Percentiles rank a stretch among this genome's conserved stretches.
Conservation (phyloP, 345 rosid genomes). For the Eucalyptus polybractea region DNA sequence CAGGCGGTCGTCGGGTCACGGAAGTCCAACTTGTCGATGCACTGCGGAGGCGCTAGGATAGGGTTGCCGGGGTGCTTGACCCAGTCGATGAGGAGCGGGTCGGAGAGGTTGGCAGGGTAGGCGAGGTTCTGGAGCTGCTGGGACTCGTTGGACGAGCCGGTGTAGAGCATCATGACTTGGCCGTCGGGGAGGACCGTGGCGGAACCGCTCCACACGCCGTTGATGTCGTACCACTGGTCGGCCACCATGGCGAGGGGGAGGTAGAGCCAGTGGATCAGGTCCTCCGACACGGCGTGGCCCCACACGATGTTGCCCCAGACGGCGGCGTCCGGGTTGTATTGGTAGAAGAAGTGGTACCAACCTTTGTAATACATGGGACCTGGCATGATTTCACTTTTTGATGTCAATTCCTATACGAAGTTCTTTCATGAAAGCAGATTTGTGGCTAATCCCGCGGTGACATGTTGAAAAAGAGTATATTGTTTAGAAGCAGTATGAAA, state of each 20-base stretch:
- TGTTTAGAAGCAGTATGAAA: too few relatives aligned
- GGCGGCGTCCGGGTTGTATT: slow-evolving; percentile 77
- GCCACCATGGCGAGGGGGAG: slow-evolving; percentile 84
- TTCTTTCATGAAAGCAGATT: background rate
- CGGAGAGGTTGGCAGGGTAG: slow-evolving; percentile 59
- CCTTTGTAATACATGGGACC: slow-evolving; percentile 92
- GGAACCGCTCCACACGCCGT: slow-evolving; percentile 92
- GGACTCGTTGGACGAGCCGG: slow-evolving; percentile 61
- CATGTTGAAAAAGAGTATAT: too few relatives aligned
- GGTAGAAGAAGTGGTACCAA: slow-evolving; percentile 95
- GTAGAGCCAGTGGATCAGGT: slow-evolving; percentile 77
- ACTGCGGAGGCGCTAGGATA: slow-evolving; percentile 61
- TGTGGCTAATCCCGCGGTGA: too few relatives aligned
- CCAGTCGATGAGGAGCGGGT: slow-evolving; percentile 73
- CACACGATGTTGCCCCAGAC: slow-evolving; percentile 92
- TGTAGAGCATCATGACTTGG: slow-evolving; percentile 65
- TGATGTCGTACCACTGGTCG: slow-evolving; percentile 69
- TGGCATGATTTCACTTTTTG: background rate
- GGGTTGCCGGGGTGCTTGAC: slow-evolving; percentile 62
- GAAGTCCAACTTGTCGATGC: slow-evolving; percentile 51
- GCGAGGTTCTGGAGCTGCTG: slow-evolving; percentile 91
- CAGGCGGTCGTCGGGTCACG: slow-evolving; percentile 98
- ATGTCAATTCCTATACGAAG: background rate
- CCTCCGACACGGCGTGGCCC: slow-evolving; percentile 90
- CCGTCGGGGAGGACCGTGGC: slow-evolving; percentile 85